Evolutionary conservation across 2,329 filamentous ascomycete species (phyloP), one percentile per base, ranked within the genome.

Genomic region (Phyllosticta citrichinensis): DNA sequence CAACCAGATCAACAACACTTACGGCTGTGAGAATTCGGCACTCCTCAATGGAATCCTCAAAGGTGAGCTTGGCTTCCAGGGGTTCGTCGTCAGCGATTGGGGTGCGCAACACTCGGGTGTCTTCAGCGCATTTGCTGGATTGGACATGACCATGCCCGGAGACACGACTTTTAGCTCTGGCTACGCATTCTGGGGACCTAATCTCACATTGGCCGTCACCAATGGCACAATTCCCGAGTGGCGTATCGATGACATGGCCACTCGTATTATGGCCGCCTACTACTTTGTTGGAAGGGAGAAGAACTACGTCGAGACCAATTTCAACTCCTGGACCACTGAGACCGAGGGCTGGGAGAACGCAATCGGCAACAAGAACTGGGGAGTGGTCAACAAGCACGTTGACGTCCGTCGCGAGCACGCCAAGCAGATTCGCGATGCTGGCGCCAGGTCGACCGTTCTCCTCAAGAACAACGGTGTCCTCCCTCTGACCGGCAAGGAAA

Each of bases 131-230:
- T 77, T 84, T 47, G 87, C 88, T 22, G 90, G 89, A 50, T 77
- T 94, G 24, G 91, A 95, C 72, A 91, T 94, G 88, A 81, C 82
- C n/a, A 94, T 94, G 90, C 88, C 88, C 0, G 89, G 90, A 60
- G 93, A 97, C 70, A 88, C 88, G 1, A 65, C 76, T 20, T 96
- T 97, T 76, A 84, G 88, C 73, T 84, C 82, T 3, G 88, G 88
- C 6, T 73, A 75, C 57, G 87, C 86, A 19, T 95, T 80, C 79
- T 96, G 89, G 88, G 93, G 93, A 10, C 77, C 86, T 27, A 97
- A 97, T 74, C 74, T 97, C 66, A 97, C 93, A 1, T 78, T 96
- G 55, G 89, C 89, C 1, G 86, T 97, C 5, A 75, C 96, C 66
- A 97, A 97, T 70, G 92, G 92, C 40, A 96, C 91, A 0, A 78